Base-by-base conservation (phyloP, 192 early-diverging fungal genomes). In the Gonapodya prolifera region DNA sequence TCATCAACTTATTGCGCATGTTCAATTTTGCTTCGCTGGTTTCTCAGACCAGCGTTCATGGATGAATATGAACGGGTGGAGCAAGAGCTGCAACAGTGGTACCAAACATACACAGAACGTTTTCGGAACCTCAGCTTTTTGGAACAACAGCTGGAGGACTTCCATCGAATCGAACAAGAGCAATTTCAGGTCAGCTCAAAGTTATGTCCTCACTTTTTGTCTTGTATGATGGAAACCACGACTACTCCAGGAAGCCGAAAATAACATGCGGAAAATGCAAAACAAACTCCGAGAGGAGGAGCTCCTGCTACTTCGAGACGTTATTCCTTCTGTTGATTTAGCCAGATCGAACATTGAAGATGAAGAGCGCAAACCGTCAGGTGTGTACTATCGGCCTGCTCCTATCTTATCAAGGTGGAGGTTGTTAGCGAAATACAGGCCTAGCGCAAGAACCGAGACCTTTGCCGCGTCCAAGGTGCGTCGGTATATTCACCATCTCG, bases 1-100 rank as follows among this genome's bases (percentile, higher is more conserved):
- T 23, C 8, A 8, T 16, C 8, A 61, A 61, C 45, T 61, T 23
- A 16, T 23, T 16, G 8, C 8, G 23, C 8, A 61, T 61, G 23
- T 23, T 35, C 8, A 30, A 35, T 79, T 69, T 18, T 34, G 33
- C 17, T 23, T 0, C 75, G 35, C 8, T 0, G 30, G 70, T 35
- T 23, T 32, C 32, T 2, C 30, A 83, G 85, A 34, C 87, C 87
- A 2, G 86, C 87, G 30, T 88, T 84, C 76, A 88, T 88, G 87
- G 87, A 88, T 75, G 87, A 88, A 74, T 88, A 84, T 73, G 87
- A 88, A 76, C 83, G 83, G 70, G 83, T 88, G 35, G 85, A 88
- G 78, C 76, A 77, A n/a, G 87, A 88, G 33, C 74, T 88, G 29
- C 78, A 77, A 29, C 81, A 78, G 70, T 78, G 86, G 0, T 88